Conservation (phyloP, 257 asterid genomes). For the Capsicum rhomboideum region DNA sequence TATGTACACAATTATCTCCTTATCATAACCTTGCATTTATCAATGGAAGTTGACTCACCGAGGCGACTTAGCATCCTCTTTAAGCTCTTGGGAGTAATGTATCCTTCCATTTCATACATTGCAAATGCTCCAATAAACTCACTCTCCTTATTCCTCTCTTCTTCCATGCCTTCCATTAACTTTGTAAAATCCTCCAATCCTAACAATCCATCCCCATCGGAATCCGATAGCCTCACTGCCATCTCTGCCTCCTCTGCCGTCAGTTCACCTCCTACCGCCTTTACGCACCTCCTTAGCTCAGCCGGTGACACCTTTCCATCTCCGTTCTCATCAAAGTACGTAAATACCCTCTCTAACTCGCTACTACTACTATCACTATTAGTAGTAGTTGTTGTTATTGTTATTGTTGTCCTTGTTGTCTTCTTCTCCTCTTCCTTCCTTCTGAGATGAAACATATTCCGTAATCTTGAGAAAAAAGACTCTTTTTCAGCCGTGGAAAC, state of each 20-base stretch:
- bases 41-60: conserved; percentile 37
- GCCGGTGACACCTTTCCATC: neutral
- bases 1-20: no score
- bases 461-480: neutral
- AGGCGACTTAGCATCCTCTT: conserved; percentile 41
- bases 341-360: neutral
- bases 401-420: neutral
- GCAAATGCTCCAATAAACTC: conserved; percentile 40
- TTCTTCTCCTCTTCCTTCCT: neutral
- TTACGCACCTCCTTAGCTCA: neutral
- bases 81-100: conserved; percentile 50
- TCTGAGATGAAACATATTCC: neutral
- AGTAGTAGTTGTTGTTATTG: neutral
- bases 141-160: conserved; percentile 9
- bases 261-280: conserved; percentile 1
- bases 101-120: conserved; percentile 52
- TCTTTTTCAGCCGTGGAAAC: neutral
- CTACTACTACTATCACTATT: neutral
- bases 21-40: conserved; percentile 41
- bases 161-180: conserved; percentile 33
- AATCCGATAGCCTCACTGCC: conserved; percentile 34
- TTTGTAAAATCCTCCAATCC: conserved; percentile 39
- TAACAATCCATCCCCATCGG: conserved; percentile 47
- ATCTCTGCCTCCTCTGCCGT: conserved; percentile 31
- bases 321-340: neutral